Evolutionary conservation across 23 red algal species (phyloP).

Genomic region (Gracilaria domingensis): DNA sequence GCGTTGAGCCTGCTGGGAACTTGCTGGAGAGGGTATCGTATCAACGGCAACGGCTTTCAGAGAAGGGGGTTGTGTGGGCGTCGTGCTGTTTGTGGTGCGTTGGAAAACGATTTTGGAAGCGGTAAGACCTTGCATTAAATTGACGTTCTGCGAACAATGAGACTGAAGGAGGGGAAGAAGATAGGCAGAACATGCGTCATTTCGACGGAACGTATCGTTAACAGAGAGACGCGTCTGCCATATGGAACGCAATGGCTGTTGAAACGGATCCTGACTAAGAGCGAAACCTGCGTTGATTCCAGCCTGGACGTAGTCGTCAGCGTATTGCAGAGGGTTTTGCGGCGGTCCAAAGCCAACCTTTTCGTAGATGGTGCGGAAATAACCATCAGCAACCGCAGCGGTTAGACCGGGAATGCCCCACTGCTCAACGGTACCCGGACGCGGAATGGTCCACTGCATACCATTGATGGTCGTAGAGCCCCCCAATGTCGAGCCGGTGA

Average conservation of each 20-base stretch:
- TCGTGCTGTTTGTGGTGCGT: neutral
- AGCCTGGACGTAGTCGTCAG: conserved; percentile 50
- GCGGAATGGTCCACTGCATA: conserved; percentile 62
- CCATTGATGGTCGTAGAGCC: conserved; percentile 72
- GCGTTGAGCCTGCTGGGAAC: neutral
- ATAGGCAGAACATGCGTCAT: conserved; percentile 66
- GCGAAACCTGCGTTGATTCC: conserved; percentile 46
- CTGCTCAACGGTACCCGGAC: conserved; percentile 18
- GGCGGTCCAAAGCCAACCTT: conserved; percentile 21
- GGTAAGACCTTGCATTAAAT: conserved; percentile 47
- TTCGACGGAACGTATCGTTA: conserved; percentile 20
- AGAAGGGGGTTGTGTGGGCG: neutral
- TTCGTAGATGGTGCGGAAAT: neutral
- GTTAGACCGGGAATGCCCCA: conserved; percentile 46
- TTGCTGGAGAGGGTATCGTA: neutral
- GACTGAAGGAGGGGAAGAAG: neutral
- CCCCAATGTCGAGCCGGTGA: conserved; percentile 60
- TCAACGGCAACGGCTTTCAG: conserved; percentile 21
- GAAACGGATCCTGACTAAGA: conserved; percentile 2
- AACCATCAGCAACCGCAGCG: neutral
- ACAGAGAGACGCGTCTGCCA: conserved; percentile 28
- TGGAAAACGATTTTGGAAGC: conserved; percentile 28
- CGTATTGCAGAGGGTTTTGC: conserved; percentile 26
- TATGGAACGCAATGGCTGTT: neutral
- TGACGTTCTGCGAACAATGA: conserved; percentile 24